phyloP scores from a whole-genome alignment of 805 yeast genomes.

The Myxozyma udenii region DNA sequence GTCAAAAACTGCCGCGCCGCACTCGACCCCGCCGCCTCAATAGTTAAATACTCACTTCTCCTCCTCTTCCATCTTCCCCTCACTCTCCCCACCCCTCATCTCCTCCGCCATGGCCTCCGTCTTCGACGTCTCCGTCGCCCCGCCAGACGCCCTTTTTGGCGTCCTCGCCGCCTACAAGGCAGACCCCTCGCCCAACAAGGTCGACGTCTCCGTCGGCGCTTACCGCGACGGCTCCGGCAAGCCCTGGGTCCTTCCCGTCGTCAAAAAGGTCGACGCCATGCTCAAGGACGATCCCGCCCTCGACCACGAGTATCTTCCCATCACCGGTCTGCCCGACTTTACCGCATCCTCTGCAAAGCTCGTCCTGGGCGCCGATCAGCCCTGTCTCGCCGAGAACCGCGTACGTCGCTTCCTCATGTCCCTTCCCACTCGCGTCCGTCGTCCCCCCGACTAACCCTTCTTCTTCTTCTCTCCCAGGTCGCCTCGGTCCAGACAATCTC shows the following conservation, averaged over 20 bases:
- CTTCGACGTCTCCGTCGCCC: constrained; percentile 32
- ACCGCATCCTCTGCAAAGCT: constrained; percentile 63
- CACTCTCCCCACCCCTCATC: no score
- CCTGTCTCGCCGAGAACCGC: constrained; percentile 41
- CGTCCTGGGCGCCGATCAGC: constrained; percentile 63
- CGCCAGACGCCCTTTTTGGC: constrained; percentile 33
- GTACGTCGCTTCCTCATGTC: constrained; percentile 2
- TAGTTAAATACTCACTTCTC: no score
- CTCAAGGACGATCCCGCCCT: constrained; percentile 61
- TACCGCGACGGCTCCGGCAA: constrained; percentile 66
- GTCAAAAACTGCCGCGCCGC: no score
- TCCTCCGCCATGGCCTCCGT: constrained; percentile 12
- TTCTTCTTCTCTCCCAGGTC: constrained; percentile 21
- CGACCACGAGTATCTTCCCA: constrained; percentile 88
- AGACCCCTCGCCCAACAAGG: constrained; percentile 50
- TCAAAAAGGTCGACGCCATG: constrained; percentile 61
- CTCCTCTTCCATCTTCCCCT: no score
- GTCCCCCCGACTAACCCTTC: not conserved
- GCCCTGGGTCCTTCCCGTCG: constrained; percentile 72
- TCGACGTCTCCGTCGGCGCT: constrained; percentile 83
- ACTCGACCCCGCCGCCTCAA: no score
- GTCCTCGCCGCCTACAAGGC: constrained; percentile 37
- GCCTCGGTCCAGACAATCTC: constrained; percentile 74
- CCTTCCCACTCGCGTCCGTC: not conserved
- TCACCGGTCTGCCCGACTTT: constrained; percentile 69